Evolutionary conservation across 495 filamentous ascomycete genomes (phyloP).

Genomic region (Friedmanniomyces simplex): DNA sequence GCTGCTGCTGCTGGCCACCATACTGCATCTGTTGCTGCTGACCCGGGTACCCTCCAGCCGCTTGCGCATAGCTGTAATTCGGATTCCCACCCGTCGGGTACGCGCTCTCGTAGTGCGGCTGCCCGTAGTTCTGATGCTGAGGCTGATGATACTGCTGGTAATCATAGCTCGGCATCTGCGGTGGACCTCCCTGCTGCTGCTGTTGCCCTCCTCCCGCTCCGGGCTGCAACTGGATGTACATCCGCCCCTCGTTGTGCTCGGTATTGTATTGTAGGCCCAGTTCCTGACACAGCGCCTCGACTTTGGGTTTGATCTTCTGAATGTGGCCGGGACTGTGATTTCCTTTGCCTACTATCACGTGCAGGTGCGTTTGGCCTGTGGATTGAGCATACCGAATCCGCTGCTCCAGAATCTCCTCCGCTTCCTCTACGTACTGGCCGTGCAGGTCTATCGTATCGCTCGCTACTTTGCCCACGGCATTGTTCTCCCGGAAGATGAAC

Average conservation of each 20-base stretch:
- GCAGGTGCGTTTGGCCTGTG: conserved; percentile 64
- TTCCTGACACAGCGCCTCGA: conserved; percentile 74
- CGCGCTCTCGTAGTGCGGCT: conserved; percentile 20
- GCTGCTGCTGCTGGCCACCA: conserved; percentile 4
- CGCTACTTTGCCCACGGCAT: conserved; percentile 55
- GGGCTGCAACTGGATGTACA: conserved; percentile 55
- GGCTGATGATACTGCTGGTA: conserved; percentile 11
- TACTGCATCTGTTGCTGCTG: conserved; percentile 14
- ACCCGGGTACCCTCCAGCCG: conserved; percentile 1
- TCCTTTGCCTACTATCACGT: conserved; percentile 89
- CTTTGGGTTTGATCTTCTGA: conserved; percentile 83
- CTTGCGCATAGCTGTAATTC: conserved; percentile 14
- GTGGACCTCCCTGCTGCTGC: not conserved
- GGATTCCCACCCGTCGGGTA: conserved; percentile 19
- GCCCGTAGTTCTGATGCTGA: conserved; percentile 18
- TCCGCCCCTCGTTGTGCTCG: conserved; percentile 78
- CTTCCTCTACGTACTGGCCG: conserved; percentile 87
- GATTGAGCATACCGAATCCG: conserved; percentile 64
- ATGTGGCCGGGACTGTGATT: conserved; percentile 72
- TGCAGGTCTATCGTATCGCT: conserved; percentile 89
- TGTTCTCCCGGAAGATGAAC: conserved; percentile 91
- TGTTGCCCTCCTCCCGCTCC: conserved; percentile 2
- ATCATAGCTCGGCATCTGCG: not conserved
- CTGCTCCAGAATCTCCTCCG: conserved; percentile 75
- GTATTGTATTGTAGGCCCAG: conserved; percentile 70